Conservation (phyloP, 164 flowering plant species). For the Tinospora cordifolia region DNA sequence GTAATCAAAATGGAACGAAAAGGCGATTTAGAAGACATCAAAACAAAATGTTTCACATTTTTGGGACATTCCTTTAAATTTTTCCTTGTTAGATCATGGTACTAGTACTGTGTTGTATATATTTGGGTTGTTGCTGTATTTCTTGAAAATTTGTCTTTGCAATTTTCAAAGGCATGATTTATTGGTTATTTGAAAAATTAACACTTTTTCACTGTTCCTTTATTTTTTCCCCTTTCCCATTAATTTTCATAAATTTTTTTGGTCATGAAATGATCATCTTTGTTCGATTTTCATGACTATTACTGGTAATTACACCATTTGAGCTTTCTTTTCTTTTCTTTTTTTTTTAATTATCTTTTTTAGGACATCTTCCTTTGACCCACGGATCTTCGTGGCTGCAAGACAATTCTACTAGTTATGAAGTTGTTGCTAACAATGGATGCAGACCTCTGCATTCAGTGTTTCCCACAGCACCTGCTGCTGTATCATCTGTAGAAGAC, state of each 20-base stretch:
- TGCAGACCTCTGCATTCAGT: conserved; percentile 33
- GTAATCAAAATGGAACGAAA: too few relatives aligned
- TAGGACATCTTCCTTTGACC: conserved; percentile 23
- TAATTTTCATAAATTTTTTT: neutral
- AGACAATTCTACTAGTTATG: conserved; percentile 25
- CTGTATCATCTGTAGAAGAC: conserved; percentile 65
- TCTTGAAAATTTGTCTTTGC: neutral
- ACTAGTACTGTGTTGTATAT: too few relatives aligned
- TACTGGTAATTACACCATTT: too few relatives aligned
- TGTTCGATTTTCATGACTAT: neutral
- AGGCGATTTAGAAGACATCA: too few relatives aligned
- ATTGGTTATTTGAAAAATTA: neutral
- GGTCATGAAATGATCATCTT: neutral
- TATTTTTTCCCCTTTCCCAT: neutral
- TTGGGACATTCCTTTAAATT: too few relatives aligned
- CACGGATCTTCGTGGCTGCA: conserved; percentile 44
- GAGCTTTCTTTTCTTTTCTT: neutral
- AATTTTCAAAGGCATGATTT: too few relatives aligned
- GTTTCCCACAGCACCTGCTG: conserved; percentile 41
- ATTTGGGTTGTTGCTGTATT: neutral
- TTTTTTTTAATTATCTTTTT: too few relatives aligned
- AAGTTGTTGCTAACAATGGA: conserved; percentile 13
- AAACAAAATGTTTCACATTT: too few relatives aligned
- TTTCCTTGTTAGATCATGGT: too few relatives aligned
- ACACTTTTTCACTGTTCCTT: neutral